A percentile compares a stretch with the other conserved stretches of the same genome.
These are phyloP conservation scores for Neohortaea acidophila DNA, from an alignment of 495 filamentous ascomycete genomes.

Conservation along the genomic window DNA sequence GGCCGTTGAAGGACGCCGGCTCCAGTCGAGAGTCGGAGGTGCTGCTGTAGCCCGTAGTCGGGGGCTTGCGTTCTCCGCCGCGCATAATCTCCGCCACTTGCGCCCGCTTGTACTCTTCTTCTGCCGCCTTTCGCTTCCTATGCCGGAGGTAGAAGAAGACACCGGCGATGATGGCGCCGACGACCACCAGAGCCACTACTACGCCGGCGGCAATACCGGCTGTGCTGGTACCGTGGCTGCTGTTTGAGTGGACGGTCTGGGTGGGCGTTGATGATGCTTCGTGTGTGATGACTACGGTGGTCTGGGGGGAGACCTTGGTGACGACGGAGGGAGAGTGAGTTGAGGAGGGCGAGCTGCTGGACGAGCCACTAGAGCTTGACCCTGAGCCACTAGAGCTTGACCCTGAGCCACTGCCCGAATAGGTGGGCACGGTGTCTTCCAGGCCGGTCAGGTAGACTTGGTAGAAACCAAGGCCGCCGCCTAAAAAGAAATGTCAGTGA, in stretches of 20 bases:
- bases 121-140: constrained; percentile 53
- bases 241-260: constrained; percentile 6
- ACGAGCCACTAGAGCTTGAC: background rate
- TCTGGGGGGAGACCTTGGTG: constrained; percentile 13
- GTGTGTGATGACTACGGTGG: constrained; percentile 9
- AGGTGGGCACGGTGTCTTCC: constrained; percentile 10
- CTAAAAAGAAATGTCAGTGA: constrained; percentile 29
- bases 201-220: constrained; percentile 78
- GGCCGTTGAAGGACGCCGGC: constrained; percentile 55
- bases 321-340: constrained; percentile 12
- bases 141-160: constrained; percentile 62
- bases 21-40: constrained; percentile 77
- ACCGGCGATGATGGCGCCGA: constrained; percentile 49
- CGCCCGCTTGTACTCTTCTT: constrained; percentile 67
- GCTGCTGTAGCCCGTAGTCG: constrained; percentile 39
- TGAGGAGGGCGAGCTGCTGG: constrained; percentile 19
- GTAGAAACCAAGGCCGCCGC: constrained; percentile 35
- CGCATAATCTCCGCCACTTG: constrained; percentile 52
- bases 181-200: constrained; percentile 64
- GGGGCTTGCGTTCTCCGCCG: constrained; percentile 37
- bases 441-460: constrained; percentile 40
- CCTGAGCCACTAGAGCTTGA: background rate
- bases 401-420: background rate
- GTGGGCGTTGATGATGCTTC: constrained; percentile 1
- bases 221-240: constrained; percentile 37